Percentiles rank a stretch among this genome's conserved stretches.
Evolutionary conservation across 2,329 filamentous ascomycete genomes (phyloP).

Genomic region (Ascochyta rabiei): DNA sequence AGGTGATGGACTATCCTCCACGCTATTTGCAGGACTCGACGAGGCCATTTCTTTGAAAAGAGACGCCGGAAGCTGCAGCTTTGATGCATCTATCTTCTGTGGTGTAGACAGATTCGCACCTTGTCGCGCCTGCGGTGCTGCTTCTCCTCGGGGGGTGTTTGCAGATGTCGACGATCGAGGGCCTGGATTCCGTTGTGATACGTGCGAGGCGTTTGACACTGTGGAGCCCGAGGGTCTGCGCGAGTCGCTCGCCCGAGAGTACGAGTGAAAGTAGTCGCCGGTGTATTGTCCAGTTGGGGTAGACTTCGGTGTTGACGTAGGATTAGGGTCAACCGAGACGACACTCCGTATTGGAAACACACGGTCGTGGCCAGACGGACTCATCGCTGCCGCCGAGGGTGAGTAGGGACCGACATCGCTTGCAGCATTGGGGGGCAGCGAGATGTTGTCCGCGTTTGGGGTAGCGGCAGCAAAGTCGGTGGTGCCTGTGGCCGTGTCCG

Average conservation of each 20-base stretch:
- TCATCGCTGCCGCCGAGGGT: conserved; percentile 37
- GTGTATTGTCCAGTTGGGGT: conserved; percentile 25
- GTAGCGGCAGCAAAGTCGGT: not conserved
- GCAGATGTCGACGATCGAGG: conserved; percentile 3
- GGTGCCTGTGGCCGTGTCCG: conserved; percentile 12
- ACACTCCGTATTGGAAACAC: conserved; percentile 86
- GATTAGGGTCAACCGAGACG: conserved; percentile 68
- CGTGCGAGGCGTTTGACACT: conserved; percentile 37
- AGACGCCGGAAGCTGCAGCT: conserved; percentile 36
- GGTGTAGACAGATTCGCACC: not conserved
- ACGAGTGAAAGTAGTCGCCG: conserved; percentile 48
- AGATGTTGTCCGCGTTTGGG: conserved; percentile 4
- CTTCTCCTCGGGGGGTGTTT: conserved; percentile 10
- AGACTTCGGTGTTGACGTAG: conserved; percentile 40
- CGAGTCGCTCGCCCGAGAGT: conserved; percentile 31
- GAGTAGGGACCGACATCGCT: conserved; percentile 22
- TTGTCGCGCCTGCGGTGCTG: conserved; percentile 8
- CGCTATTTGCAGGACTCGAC: conserved; percentile 38
- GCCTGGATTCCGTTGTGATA: conserved; percentile 24
- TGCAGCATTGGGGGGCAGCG: conserved; percentile 9
- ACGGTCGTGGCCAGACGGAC: conserved; percentile 59
- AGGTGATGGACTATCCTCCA: conserved; percentile 27
- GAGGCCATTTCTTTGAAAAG: conserved; percentile 43
- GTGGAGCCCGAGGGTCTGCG: conserved; percentile 38
- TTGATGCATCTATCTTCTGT: conserved; percentile 7